phyloP scores from a whole-genome alignment of 2,329 filamentous ascomycete genomes.

The Colletotrichum cordylinicola region DNA sequence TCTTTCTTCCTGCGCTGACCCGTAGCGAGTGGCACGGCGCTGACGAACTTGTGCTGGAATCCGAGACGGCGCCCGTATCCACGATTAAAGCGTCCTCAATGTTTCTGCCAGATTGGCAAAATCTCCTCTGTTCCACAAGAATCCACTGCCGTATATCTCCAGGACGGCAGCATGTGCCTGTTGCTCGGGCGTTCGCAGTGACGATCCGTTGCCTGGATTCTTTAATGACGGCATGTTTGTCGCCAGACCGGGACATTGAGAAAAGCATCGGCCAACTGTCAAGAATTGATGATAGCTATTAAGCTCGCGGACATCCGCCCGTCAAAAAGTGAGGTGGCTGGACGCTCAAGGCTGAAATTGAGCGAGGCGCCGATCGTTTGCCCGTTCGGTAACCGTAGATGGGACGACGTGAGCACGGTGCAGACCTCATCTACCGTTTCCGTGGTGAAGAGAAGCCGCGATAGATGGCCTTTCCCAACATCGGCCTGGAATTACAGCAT shows the following conservation, averaged over 20 bases:
- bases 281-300: not conserved
- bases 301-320: not conserved
- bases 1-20: not conserved
- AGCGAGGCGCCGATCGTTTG: not conserved
- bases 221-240: not conserved
- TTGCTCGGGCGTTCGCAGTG: not conserved
- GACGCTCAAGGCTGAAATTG: conserved; percentile 1
- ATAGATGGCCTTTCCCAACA: not conserved
- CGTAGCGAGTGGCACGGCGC: not conserved
- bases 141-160: not conserved
- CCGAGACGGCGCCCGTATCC: not conserved
- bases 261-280: not conserved
- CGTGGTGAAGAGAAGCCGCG: conserved; percentile 2
- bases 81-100: not conserved
- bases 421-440: conserved; percentile 17
- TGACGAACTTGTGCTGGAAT: not conserved
- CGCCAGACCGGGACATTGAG: not conserved
- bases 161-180: not conserved
- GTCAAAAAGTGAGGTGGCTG: not conserved
- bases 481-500: not conserved
- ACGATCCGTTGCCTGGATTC: not conserved
- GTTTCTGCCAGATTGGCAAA: conserved; percentile 8
- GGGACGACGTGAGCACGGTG: not conserved
- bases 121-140: not conserved
- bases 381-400: not conserved